Percentiles rank a stretch among this genome's conserved stretches.
phyloP scores from a whole-genome alignment of 2,329 filamentous ascomycete genomes.

The Monosporascus cannonballus region DNA sequence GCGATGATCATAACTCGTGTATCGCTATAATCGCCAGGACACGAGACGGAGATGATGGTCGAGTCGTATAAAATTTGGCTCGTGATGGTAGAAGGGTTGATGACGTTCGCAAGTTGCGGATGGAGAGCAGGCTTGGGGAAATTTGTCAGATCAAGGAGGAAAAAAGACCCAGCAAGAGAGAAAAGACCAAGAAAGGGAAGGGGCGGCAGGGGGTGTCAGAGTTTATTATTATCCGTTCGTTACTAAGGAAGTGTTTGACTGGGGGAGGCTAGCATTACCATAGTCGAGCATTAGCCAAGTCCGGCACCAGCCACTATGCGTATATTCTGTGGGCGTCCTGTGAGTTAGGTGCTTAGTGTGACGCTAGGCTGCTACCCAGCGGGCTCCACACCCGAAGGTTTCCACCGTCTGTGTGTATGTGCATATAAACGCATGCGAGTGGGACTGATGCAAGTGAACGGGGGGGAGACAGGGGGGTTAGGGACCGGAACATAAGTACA shows the following conservation, averaged over 20 bases:
- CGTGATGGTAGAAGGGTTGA: not conserved
- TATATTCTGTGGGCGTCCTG: not conserved
- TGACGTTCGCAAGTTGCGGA: not conserved
- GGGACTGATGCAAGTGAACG: not conserved
- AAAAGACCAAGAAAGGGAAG: not conserved
- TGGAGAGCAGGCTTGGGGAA: not conserved
- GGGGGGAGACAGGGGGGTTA: not conserved
- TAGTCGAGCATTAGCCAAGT: not conserved
- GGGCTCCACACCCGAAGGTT: not conserved
- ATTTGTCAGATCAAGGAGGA: not conserved
- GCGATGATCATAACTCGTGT: not conserved
- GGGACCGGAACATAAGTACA: not conserved
- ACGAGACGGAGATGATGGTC: not conserved
- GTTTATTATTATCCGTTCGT: conserved; percentile 1
- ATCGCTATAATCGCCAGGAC: not conserved
- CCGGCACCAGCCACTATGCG: not conserved
- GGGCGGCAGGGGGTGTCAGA: not conserved
- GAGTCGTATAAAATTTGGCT: not conserved
- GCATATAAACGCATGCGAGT: not conserved
- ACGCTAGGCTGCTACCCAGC: not conserved
- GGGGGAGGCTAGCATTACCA: too few relatives aligned
- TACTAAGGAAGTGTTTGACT: not conserved
- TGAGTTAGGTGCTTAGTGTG: not conserved
- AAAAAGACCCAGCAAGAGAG: not conserved
- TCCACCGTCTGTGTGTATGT: not conserved